Evolutionary conservation across 768 basidiomycete genomes (phyloP).

Genomic region (Porpolomopsis calyptriformis): DNA sequence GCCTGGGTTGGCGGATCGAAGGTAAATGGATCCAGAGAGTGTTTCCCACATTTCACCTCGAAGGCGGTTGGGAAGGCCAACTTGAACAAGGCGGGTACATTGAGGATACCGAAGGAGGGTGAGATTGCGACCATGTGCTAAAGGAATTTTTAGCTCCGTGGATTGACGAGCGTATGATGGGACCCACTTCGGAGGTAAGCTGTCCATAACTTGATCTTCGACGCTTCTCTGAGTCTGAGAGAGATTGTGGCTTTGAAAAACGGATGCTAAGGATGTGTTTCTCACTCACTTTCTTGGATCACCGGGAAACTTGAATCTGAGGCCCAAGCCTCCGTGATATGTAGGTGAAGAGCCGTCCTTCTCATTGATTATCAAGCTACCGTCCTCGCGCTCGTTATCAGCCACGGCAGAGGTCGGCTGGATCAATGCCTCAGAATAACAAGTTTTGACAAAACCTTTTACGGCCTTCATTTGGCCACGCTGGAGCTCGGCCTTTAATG

Average conservation of each 20-base stretch:
- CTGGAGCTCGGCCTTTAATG: conserved; percentile 81
- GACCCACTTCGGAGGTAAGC: conserved; percentile 67
- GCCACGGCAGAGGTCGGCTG: conserved; percentile 43
- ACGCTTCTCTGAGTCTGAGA: conserved; percentile 71
- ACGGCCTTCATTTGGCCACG: conserved; percentile 89
- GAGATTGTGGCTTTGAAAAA: not conserved
- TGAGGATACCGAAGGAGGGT: conserved; percentile 93
- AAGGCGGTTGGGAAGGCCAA: conserved; percentile 88
- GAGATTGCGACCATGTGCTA: conserved; percentile 90
- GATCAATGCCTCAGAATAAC: conserved; percentile 88
- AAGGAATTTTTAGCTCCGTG: conserved; percentile 8
- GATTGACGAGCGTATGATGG: not conserved
- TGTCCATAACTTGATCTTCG: conserved; percentile 94
- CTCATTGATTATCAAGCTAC: conserved; percentile 45
- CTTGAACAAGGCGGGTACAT: conserved; percentile 94
- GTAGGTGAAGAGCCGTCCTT: conserved; percentile 36
- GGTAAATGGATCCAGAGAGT: conserved; percentile 84
- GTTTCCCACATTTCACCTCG: conserved; percentile 99
- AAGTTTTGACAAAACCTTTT: conserved; percentile 82
- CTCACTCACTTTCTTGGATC: conserved; percentile 75
- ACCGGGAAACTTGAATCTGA: conserved; percentile 83
- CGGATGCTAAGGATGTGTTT: not conserved
- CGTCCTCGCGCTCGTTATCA: conserved; percentile 61
- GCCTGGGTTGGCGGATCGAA: conserved; percentile 81
- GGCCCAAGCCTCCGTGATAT: conserved; percentile 70